Evolutionary conservation across 192 early-diverging fungal genomes (phyloP), one percentile per base, ranked within the genome.

Genomic region (Chytriomyces hyalinus): DNA sequence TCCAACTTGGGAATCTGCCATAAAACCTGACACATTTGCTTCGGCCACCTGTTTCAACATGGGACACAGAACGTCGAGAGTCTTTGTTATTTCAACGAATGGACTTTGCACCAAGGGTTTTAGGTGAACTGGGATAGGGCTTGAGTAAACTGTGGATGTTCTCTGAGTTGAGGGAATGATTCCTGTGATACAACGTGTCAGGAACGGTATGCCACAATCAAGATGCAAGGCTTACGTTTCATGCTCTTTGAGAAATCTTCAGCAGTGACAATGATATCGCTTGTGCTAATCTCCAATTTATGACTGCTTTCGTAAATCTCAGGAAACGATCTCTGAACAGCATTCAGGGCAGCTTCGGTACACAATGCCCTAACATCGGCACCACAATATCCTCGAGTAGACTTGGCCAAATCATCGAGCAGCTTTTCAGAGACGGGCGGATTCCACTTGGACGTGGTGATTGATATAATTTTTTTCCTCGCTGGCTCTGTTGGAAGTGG

Each of bases 321-420:
- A 49, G 94, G 94, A 57, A 83, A 90, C 10, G 81, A 86, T 46
- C 90, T 61, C n/a, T 89, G 82, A 22, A 94, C 87, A 2, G 92
- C 91, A 49, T 84, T 73, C n/a, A 92, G 83, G 7, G 87, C 92
- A 2, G 93, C 91, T 64, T 92, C 92, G 0, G 90, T 91, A 80
- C 91, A 92, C 60, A 94, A 77, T 0, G 91, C 87, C 73, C 81
- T 87, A 24, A 94, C 79, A 75, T 93, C 91, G 0, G 92, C 93
- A 7, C 92, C 92, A 73, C 87, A 87, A 68, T 90, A 92, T 6
- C 91, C 91, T 10, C 85, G 85, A 0, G 92, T 92, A 17, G 79
- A 76, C 43, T 79, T 49, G 2, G 88, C 92, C 0, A 93, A 62
- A 44, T 85, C 80, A 47, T 84, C 70, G 64, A 80, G 77, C 45